Evolutionary conservation across 2,329 filamentous ascomycete species (phyloP), one percentile per base, ranked within the genome.

Genomic region (Fusarium zealandicum): DNA sequence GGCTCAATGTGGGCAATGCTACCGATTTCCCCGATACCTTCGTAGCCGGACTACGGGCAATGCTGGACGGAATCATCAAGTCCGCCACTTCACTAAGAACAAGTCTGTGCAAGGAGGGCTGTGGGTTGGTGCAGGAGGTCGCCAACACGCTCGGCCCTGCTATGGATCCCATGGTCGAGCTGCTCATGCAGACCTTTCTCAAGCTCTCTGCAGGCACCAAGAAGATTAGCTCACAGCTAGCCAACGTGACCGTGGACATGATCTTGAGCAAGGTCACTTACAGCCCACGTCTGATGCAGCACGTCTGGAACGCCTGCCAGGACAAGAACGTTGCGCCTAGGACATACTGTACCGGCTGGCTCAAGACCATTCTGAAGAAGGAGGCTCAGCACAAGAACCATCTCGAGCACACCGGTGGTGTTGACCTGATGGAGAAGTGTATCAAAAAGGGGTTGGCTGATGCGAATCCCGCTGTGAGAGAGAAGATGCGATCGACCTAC

Each of bases 321-420:
- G 93, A 99, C 77, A 98, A 97, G 78, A 98, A 97, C 69, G 88
- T 93, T 3, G 90, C 95, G 69, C 89, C 93, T 13, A 86, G 95
- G 57, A 84, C 85, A 2, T 96, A 88, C 72, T 89, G 88, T 2
- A 81, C 89, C 2, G 87, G 83, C 7, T 99, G 95, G 95, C 76
- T 98, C 25, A 90, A 88, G 73, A 96, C 89, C 1, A 74, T 98
- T 16, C 76, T 99, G 32, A 87, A 82, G 63, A 90, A 91, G 66
- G 90, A 96, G 70, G 78, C 84, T 1, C 81, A 85, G 59, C 90
- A 96, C 74, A 96, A 92, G 75, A 84, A 79, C 58, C 87, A 92
- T 33, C 81, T 98, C 54, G 93, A 98, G 71, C 91, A 96, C 69
- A 84, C 84, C 1, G 93, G 92, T 35, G 91, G 92, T 4, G 75